phyloP scores from a whole-genome alignment of 2,329 filamentous ascomycete genomes.

The Scedosporium dehoogii region DNA sequence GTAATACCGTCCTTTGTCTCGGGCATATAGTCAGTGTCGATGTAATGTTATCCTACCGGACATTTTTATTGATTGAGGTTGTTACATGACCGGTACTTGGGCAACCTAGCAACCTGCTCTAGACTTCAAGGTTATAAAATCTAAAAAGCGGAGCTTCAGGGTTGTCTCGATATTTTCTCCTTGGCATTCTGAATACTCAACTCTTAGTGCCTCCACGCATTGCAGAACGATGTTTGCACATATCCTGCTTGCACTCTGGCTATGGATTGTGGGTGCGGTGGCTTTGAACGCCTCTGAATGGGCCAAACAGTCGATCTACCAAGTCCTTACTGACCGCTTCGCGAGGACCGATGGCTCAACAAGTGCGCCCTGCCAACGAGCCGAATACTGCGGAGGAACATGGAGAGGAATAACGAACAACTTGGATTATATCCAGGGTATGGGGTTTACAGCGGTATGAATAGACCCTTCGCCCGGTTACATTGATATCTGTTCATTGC shows the following conservation, averaged over 20 bases:
- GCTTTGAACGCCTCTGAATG: constrained; percentile 22
- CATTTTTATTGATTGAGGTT: background rate
- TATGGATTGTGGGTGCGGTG: background rate
- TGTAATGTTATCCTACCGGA: background rate
- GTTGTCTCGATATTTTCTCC: too few species aligned
- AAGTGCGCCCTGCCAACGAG: constrained; percentile 17
- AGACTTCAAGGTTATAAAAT: too few species aligned
- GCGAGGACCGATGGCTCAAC: constrained; percentile 28
- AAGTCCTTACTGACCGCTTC: constrained; percentile 33
- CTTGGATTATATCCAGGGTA: constrained; percentile 39
- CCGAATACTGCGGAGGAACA: constrained; percentile 38
- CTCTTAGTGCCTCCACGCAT: background rate
- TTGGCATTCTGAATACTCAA: background rate
- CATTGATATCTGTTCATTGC: background rate
- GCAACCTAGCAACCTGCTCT: background rate
- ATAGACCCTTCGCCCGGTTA: background rate
- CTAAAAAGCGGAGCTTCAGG: too few species aligned
- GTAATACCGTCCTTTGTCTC: background rate
- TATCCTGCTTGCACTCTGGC: background rate
- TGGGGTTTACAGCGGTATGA: constrained; percentile 29
- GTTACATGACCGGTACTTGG: background rate
- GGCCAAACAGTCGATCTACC: constrained; percentile 33
- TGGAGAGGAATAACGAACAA: constrained; percentile 37
- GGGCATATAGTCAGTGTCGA: background rate
- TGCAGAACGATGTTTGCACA: background rate